Base-by-base conservation (phyloP, 768 basidiomycete species). In the Hericium erinaceus region DNA sequence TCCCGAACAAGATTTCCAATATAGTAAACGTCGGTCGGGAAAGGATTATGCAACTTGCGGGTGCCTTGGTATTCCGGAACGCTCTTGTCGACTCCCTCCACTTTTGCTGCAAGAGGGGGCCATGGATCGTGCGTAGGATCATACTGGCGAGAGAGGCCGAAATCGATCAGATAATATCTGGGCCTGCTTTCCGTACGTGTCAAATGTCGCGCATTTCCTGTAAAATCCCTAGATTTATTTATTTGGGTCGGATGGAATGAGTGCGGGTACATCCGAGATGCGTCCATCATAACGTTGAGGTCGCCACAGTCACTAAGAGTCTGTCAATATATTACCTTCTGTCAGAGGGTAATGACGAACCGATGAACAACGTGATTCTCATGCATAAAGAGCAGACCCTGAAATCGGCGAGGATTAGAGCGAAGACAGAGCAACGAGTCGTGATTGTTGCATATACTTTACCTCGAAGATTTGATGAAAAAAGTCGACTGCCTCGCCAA, bases 391-490 rank as follows among this genome's bases (percentile, higher is more conserved):
- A 11, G 4, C 3, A 54, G 2, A 8, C 52, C 52, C 52, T 54
- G 40, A 33, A 9, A 3, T 61, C 18, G 8, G 48, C 56, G 54
- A 46, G 8, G 16, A 46, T 44, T 12, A 18, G 40, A 41, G 41
- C 15, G 6, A 6, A 44, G 11, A n/a, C 18, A 44, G 46, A 20
- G 8, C 41, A 44, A 16, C 15, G 33, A 33, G 41, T 44, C 41
- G 18, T 44, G 15, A 44, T n/a, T 1, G 10, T 46, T 46, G 44
- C 44, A 52, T 20, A 3, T n/a, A 71, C 74, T 66, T 74, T n/a
- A 71, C 74, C 67, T 74, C 72, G 24, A 76, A 64, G 0, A 73
- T 37, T 56, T 74, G 72, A 0, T 59, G 39, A 22, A 71, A 57
- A 50, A 66, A 72, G 11, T 66, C 68, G 0, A 75, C 50, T 0